phyloP scores from a whole-genome alignment of 1,284 basidiomycete species.

The Cutaneotrichosporon mucoides region DNA sequence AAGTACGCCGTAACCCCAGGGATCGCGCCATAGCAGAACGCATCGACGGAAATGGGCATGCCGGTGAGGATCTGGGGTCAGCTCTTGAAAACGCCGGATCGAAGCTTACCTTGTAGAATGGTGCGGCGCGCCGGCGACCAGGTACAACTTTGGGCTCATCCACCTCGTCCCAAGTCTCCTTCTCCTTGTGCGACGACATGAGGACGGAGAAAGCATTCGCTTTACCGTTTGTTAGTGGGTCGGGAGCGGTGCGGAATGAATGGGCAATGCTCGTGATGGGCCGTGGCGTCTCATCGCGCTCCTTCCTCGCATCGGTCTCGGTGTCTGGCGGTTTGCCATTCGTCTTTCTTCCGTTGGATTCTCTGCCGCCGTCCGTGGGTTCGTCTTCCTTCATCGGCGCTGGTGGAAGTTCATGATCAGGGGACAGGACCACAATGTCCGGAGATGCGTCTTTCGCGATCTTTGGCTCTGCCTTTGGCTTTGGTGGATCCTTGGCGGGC shows the following conservation, averaged over 20 bases:
- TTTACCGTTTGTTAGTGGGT: constrained; percentile 15
- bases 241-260: constrained; percentile 13
- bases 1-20: constrained; percentile 84
- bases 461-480: too few species aligned
- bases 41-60: constrained; percentile 95
- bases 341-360: too few species aligned
- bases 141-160: constrained; percentile 39
- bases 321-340: too few species aligned
- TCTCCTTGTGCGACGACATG: constrained; percentile 76
- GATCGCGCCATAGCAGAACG: constrained; percentile 88
- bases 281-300: constrained; percentile 4
- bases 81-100: neutral
- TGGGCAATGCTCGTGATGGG: constrained; percentile 29
- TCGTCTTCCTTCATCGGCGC: neutral
- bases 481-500: too few species aligned
- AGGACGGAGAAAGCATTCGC: constrained; percentile 68
- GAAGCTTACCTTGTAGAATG: constrained; percentile 77
- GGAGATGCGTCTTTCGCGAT: too few species aligned
- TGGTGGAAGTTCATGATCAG: neutral
- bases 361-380: too few species aligned
- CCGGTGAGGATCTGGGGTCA: constrained; percentile 65
- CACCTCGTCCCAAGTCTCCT: constrained; percentile 77
- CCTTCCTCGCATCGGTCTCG: neutral
- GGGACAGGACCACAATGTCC: neutral
- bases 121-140: constrained; percentile 59